These are phyloP conservation scores for Agaricus subrufescens DNA, from an alignment of 768 basidiomycete species.

Conservation along the genomic window DNA sequence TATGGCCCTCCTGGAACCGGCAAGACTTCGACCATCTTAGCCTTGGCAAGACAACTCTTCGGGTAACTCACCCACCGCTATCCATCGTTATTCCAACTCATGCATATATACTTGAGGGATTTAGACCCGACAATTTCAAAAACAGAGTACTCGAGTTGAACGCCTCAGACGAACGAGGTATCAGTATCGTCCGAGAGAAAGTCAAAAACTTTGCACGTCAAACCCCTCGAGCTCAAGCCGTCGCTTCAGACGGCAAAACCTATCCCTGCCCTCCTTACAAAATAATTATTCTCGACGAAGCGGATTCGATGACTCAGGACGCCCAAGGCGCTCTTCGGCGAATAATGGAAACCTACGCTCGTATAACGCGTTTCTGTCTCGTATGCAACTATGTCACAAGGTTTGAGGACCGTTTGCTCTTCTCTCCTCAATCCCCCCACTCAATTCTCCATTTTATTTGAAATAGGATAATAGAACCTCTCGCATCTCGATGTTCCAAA, in stretches of 20 bases:
- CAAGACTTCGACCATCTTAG: constrained; percentile 97
- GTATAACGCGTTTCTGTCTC: constrained; percentile 95
- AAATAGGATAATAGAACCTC: constrained; percentile 91
- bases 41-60: constrained; percentile 88
- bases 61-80: constrained; percentile 48
- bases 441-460: not conserved
- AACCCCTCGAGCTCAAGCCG: constrained; percentile 75
- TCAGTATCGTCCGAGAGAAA: constrained; percentile 95
- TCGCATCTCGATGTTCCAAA: constrained; percentile 98
- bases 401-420: constrained; percentile 34
- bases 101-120: not conserved
- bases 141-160: constrained; percentile 94
- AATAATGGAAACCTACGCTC: constrained; percentile 99
- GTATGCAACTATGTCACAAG: constrained; percentile 99
- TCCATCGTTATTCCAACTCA: not conserved
- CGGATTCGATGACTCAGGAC: constrained; percentile 99
- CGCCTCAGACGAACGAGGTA: constrained; percentile 98
- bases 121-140: constrained; percentile 89
- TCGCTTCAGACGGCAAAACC: constrained; percentile 69
- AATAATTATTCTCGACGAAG: constrained; percentile 97
- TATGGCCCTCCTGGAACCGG: constrained; percentile 99
- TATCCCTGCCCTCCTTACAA: constrained; percentile 99
- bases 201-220: constrained; percentile 97
- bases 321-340: constrained; percentile 93
- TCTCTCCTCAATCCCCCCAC: not conserved